Conservation (phyloP, 2,329 filamentous ascomycete genomes). For the Botrytis deweyae region DNA sequence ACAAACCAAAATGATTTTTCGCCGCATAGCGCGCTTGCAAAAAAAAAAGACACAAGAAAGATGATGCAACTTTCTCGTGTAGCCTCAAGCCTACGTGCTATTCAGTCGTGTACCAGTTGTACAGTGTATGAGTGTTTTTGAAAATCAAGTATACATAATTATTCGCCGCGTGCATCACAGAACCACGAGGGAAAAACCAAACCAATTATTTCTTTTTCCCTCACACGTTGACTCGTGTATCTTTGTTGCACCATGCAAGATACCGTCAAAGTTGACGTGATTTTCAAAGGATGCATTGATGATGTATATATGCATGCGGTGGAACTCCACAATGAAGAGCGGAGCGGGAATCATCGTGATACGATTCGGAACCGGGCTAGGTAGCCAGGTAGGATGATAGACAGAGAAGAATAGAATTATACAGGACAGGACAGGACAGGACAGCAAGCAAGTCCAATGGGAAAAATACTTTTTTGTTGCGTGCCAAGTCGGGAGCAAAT, state of each 20-base stretch:
- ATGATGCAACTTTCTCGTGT: background rate
- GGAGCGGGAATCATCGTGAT: background rate
- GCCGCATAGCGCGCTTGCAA: background rate
- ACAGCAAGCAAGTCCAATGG: too few relatives aligned
- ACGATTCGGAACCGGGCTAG: background rate
- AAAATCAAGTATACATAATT: background rate
- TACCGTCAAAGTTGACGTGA: background rate
- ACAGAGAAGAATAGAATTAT: background rate
- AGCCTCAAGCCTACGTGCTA: background rate
- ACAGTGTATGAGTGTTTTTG: background rate
- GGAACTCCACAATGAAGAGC: background rate
- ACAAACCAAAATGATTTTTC: background rate
- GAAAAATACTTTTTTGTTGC: background rate
- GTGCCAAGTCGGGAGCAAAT: background rate
- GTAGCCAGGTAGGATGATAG: too few relatives aligned
- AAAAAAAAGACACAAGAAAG: background rate
- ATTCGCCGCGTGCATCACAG: background rate
- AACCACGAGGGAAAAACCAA: background rate
- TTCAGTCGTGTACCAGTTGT: background rate
- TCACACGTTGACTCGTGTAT: background rate
- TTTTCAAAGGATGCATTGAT: background rate
- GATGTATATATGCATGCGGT: slow-evolving; percentile 1
- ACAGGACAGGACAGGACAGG: background rate
- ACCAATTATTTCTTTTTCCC: background rate
- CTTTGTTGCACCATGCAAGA: background rate